Percentiles rank a stretch among this genome's conserved stretches.
These are phyloP conservation scores for Pseudogymnoascus sp. DNA, from an alignment of 2,329 filamentous ascomycete genomes.

Conservation along the genomic window DNA sequence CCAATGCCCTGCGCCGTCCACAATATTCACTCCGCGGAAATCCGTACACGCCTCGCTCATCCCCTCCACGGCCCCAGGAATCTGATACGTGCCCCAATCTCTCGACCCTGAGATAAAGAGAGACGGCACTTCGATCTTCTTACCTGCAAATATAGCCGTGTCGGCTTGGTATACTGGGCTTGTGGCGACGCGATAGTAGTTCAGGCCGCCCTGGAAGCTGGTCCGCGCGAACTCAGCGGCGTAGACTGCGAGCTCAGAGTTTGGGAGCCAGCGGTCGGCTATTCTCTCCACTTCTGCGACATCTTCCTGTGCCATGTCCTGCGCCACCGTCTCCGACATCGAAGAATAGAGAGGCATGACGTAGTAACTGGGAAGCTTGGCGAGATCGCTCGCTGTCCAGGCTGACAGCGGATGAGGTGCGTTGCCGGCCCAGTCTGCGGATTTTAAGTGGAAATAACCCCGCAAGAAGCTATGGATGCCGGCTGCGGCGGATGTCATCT, in stretches of 20 bases:
- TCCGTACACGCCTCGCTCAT: constrained; percentile 43
- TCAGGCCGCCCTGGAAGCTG: constrained; percentile 57
- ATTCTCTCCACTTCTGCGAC: constrained; percentile 30
- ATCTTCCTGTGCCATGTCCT: constrained; percentile 47
- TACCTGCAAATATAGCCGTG: constrained; percentile 49
- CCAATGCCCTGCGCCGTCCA: constrained; percentile 61
- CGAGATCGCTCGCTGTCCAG: constrained; percentile 50
- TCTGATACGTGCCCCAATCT: constrained; percentile 63
- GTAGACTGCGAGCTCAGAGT: constrained; percentile 52
- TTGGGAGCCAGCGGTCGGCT: constrained; percentile 42
- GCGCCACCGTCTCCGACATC: constrained; percentile 50
- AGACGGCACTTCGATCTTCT: constrained; percentile 52
- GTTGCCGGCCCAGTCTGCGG: constrained; percentile 48
- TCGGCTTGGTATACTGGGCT: constrained; percentile 41
- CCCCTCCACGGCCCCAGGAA: constrained; percentile 53
- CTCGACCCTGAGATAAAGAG: constrained; percentile 52
- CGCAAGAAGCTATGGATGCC: constrained; percentile 53
- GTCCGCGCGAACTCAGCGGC: constrained; percentile 51
- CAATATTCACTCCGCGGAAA: constrained; percentile 43
- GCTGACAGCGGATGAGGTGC: constrained; percentile 42
- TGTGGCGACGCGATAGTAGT: constrained; percentile 58
- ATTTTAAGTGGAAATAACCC: constrained; percentile 62
- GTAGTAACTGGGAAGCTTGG: constrained; percentile 59
- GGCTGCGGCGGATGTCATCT: constrained; percentile 41
- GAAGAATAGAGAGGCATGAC: constrained; percentile 50